Base-by-base conservation (phyloP, 73 alveolate species). In the Paramecium sexaurelia region DNA sequence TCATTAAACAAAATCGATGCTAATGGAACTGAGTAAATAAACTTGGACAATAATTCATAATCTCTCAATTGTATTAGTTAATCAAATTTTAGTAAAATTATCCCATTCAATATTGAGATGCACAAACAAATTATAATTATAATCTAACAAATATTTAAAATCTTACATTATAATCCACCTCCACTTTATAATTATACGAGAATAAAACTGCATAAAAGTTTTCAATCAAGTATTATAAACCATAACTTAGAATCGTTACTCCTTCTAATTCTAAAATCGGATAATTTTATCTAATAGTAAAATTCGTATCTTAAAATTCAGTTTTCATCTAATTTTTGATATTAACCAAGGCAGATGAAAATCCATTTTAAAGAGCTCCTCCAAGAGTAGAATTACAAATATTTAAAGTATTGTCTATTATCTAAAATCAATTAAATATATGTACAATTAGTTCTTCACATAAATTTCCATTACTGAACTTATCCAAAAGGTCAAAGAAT, bases 231-330 rank as follows among this genome's bases (percentile, higher is more conserved):
- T 29, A 29, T 29, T 61, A 13, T 26, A 61, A 27, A 61, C 83
- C 13, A 1, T 61, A 61, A 61, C 83, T 61, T 9, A 61, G n/a
- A 10, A 61, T 61, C 7, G 43, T 61, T 1, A 61, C n/a, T 0
- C 83, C 83, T 6, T 61, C 83, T 61, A 61, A 61, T 61, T 61
- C 83, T 29, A 26, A 32, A 15, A 61, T 61, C 5, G 83, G 83
- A 24, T 26, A 61, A 61, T 10, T 29, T 61, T 13, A 13, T 61
- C 83, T 61, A 22, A 3, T 61, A 13, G 39, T 32, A 61, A 61
- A 61, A 29, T 61, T 61, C 3, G 83, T 61, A 29, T 61, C 11
- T 61, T 61, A 41, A 26, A 61, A 29, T 29, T 61, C 83, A 61
- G 43, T 32, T 10, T 26, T 29, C 26, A 61, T 61, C 11, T 61